Base-by-base conservation (phyloP, 129 eudicot genomes). In the Kitagawia praeruptora region DNA sequence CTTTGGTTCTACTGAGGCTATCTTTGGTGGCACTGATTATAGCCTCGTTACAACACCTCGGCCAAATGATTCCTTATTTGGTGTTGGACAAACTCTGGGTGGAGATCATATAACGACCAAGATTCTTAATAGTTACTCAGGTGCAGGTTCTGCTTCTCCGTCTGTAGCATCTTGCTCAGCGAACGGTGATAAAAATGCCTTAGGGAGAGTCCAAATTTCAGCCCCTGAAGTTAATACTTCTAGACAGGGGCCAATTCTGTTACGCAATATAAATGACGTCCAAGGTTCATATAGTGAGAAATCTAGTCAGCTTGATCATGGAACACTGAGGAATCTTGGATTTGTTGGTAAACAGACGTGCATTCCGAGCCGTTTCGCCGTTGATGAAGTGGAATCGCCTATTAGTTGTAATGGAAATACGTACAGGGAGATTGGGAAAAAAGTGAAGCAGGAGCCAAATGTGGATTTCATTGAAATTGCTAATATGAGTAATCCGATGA, bases 361-460 rank as follows among this genome's bases (percentile, higher is more conserved):
- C 27, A 85, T 87, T 80, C 96, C 93, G 12, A 85, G 91, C 78
- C 87, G 88, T 67, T 89, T 91, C 83, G 88, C 96, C 28, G 86
- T 87, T 64, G 84, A 85, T 78, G 93, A 89, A 79, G 73, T 79
- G 5, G 91, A 84, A 78, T 64, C 84, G 46, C 77, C 80, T 12
- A 73, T 82, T 39, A 79, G 86, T 84, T 81, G 82, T 74, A 80
- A 79, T 31, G 86, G 54, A 83, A 90, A 75, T 58, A 48, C 48
- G 21, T 79, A 48, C 46, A 63, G 61, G 44, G 85, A 79, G 73
- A 79, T 31, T 58, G 89, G 79, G 49, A 87, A 63, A 86, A 87
- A 81, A 85, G 88, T 91, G 70, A 91, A 91, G 87, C 91, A 91
- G 86, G 96, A 91, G 83, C 88, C 93, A 14, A 85, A 79, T 69